Percentiles rank a stretch among this genome's conserved stretches.
These are phyloP conservation scores for Penstemon eatonii DNA, from an alignment of 257 asterid species.

Conservation along the genomic window DNA sequence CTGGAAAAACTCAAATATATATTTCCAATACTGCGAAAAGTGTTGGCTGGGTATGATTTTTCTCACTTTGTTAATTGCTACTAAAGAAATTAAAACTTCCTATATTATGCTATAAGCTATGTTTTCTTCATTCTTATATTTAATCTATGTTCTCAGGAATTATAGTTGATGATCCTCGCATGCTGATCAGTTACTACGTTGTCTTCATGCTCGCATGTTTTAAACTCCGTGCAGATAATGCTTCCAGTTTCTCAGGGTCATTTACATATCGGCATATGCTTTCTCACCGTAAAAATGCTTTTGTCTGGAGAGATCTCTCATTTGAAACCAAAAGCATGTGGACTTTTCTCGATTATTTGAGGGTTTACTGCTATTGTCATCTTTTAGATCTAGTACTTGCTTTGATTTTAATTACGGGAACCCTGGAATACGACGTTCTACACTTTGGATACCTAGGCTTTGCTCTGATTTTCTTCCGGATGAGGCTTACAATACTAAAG, in stretches of 20 bases:
- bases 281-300: slow-evolving; percentile 83
- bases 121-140: slow-evolving; percentile 17
- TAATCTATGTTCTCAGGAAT: slow-evolving; percentile 52
- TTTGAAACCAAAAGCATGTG: slow-evolving; percentile 99
- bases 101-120: not conserved
- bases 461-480: slow-evolving; percentile 93
- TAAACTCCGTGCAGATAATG: slow-evolving; percentile 86
- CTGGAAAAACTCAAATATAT: slow-evolving; percentile 69
- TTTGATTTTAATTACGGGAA: slow-evolving; percentile 85
- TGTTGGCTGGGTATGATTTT: slow-evolving; percentile 91
- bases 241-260: slow-evolving; percentile 73
- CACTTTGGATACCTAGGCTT: slow-evolving; percentile 96
- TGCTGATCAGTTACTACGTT: slow-evolving; percentile 75
- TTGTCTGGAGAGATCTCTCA: slow-evolving; percentile 93
- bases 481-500: slow-evolving; percentile 86
- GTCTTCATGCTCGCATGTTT: slow-evolving; percentile 92
- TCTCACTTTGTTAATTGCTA: slow-evolving; percentile 23
- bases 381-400: slow-evolving; percentile 95
- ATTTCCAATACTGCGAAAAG: slow-evolving; percentile 59
- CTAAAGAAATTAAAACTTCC: not conserved
- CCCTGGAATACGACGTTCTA: slow-evolving; percentile 91
- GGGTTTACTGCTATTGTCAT: slow-evolving; percentile 98
- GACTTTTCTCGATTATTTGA: slow-evolving; percentile 92
- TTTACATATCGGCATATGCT: slow-evolving; percentile 75
- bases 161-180: slow-evolving; percentile 91